Evolutionary conservation across 2,329 filamentous ascomycete species (phyloP), one percentile per base, ranked within the genome.

Genomic region (Calonectria pseudoreteaudii): DNA sequence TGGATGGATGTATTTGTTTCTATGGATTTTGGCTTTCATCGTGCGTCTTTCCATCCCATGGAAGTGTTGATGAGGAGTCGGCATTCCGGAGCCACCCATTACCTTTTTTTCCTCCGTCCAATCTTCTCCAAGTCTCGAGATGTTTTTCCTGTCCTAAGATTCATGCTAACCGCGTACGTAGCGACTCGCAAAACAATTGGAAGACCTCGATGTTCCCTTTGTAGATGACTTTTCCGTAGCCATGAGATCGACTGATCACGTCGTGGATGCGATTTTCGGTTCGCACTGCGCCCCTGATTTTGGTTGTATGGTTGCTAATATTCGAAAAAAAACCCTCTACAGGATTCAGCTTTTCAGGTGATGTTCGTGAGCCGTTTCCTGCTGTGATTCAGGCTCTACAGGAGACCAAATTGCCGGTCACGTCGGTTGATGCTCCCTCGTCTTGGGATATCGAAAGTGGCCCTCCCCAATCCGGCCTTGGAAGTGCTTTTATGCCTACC

Each of bases 261-360:
- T 99, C 68, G 88, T 99, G 72, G 97, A 99, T 84, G 95, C 97
- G 13, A 95, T 99, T 75, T 99, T 99, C 82, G 95, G 94, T 94
- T 84, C 58, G 86, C 85, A 20, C 34, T 50, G 71, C 56, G n/a
- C 62, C 18, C 41, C 67, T 56, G 38, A 69, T 23, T 47, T 30
- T 68, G 66, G 52, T 66, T 8, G 26, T 34, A 10, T 34, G 68
- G 18, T 60, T 18, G 41, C 69, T 80, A 52, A 81, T 73, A 38
- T 38, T 67, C 38, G n/a, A 28, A 68, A 56, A 68, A 56, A 56
- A 62, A 34, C 23, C 16, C 34, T 4, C 58, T 31, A 26, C 44
- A 94, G 93, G 95, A 10, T 99, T 99, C 87, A 97, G 94, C 74
- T 99, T 99, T 86, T 93, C 93, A 2, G 96, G 96, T 9, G 93